Conservation (phyloP, 1,284 basidiomycete genomes). For the Afroboletus lepidellus region DNA sequence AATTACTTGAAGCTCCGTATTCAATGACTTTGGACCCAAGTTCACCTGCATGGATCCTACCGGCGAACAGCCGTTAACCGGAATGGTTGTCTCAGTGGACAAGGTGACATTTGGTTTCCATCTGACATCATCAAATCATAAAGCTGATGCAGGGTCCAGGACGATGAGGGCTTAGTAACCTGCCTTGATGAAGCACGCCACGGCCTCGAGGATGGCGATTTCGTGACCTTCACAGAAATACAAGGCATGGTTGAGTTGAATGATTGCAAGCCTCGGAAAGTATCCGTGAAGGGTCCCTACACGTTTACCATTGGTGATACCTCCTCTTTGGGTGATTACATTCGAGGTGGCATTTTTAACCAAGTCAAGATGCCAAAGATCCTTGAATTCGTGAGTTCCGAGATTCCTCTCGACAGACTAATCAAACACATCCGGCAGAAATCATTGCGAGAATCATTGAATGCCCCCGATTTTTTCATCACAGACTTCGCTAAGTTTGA, state of each 20-base stretch:
- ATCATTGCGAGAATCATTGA: conserved; percentile 86
- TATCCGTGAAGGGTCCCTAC: conserved; percentile 94
- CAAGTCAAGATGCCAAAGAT: conserved; percentile 99
- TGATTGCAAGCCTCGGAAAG: conserved; percentile 86
- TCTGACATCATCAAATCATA: not conserved
- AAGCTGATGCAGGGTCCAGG: conserved; percentile 43
- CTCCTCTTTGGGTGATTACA: conserved; percentile 75
- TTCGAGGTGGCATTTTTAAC: conserved; percentile 91
- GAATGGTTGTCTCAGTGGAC: conserved; percentile 93
- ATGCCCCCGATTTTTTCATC: conserved; percentile 86
- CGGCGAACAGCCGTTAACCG: conserved; percentile 89
- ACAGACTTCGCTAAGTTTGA: conserved; percentile 99
- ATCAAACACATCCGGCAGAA: conserved; percentile 54
- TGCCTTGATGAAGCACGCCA: conserved; percentile 97
- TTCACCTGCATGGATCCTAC: conserved; percentile 96
- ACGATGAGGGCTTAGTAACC: conserved; percentile 88
- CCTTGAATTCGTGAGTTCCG: conserved; percentile 77
- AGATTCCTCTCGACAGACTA: not conserved
- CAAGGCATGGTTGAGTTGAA: conserved; percentile 95
- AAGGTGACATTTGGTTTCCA: conserved; percentile 49
- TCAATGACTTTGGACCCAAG: conserved; percentile 95
- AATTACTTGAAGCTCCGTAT: conserved; percentile 66
- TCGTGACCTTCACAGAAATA: conserved; percentile 96
- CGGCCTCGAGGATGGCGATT: conserved; percentile 97
- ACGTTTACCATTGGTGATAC: conserved; percentile 96